A percentile compares a stretch with the other conserved stretches of the same genome.
Conservation (phyloP, 164 flowering plant species). For the Warburgia ugandensis region DNA sequence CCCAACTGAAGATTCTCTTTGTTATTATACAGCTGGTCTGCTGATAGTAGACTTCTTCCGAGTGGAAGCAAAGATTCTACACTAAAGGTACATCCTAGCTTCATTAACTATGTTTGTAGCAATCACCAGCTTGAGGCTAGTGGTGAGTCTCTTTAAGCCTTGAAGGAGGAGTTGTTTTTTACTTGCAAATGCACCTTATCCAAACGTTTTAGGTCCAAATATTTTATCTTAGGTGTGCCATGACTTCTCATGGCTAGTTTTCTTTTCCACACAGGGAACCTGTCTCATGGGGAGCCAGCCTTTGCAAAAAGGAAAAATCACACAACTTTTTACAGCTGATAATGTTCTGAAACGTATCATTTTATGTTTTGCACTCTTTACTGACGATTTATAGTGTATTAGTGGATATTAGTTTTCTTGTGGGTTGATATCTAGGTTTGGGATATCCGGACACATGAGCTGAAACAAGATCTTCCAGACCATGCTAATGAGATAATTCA, state of each 20-base stretch:
- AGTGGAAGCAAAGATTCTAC: slow-evolving; percentile 99
- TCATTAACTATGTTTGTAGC: not conserved
- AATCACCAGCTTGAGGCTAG: not conserved
- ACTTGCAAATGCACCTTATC: no score
- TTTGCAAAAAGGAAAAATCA: no score
- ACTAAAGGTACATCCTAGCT: slow-evolving; percentile 49
- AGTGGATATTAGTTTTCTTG: not conserved
- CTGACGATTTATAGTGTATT: not conserved
- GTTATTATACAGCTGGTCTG: slow-evolving; percentile 79
- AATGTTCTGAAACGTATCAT: not conserved
- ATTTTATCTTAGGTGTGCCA: no score
- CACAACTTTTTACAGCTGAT: no score
- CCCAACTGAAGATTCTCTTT: slow-evolving; percentile 9
- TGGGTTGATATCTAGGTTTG: slow-evolving; percentile 43
- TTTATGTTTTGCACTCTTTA: no score
- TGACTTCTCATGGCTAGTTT: no score
- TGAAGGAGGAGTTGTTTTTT: not conserved
- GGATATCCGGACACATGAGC: slow-evolving; percentile 73
- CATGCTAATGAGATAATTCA: slow-evolving; percentile 87
- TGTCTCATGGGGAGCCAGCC: no score
- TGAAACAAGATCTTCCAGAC: slow-evolving; percentile 96
- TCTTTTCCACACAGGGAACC: no score
- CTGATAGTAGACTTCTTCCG: slow-evolving; percentile 94
- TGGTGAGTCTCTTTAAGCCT: not conserved
- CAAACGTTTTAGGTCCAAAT: no score